Evolutionary conservation across 179 eudicot genomes (phyloP), one percentile per base, ranked within the genome.

Genomic region (Camellia oleifera): DNA sequence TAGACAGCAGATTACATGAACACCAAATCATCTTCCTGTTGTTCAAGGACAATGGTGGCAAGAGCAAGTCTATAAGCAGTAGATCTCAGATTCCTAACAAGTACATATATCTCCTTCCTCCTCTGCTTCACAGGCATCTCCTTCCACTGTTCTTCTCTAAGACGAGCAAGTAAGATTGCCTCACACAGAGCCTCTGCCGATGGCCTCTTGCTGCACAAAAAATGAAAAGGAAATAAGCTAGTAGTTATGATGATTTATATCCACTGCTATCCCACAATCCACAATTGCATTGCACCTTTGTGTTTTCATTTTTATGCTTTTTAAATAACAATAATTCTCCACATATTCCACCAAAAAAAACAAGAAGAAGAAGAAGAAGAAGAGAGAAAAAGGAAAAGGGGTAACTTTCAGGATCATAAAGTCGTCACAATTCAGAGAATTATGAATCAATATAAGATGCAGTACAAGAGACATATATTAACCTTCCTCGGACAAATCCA

Each of bases 401-500:
- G 40, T 32, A 11, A 12, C 15, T 44, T 68, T 50, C 2, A 44
- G n/a, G 54, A 45, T 69, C 52, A 7, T 42, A 17, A 4, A 45
- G 53, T 40, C 20, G 15, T 40, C 54, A 45, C 18, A 42, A 6
- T 76, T 57, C 62, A 72, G 62, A 15, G 7, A 11, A 18, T 53
- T 72, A 52, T 54, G 78, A 75, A 75, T 60, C 54, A 32, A 54
- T n/a, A 7, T 20, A 46, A 26, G 26, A n/a, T n/a, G 79, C 4
- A 44, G 32, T 63, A 72, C 68, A 61, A 32, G 42, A 57, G 14
- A 67, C 32, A 53, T 56, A 75, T n/a, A 67, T 87, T 63, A 67
- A 89, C 98, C 97, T 94, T 88, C 98, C 98, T 32, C 87, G 90
- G 71, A 95, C 94, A 85, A 92, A 92, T 82, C 97, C 98, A 44